Base-by-base conservation (phyloP, 129 eudicot species). In the Calendula officinalis region DNA sequence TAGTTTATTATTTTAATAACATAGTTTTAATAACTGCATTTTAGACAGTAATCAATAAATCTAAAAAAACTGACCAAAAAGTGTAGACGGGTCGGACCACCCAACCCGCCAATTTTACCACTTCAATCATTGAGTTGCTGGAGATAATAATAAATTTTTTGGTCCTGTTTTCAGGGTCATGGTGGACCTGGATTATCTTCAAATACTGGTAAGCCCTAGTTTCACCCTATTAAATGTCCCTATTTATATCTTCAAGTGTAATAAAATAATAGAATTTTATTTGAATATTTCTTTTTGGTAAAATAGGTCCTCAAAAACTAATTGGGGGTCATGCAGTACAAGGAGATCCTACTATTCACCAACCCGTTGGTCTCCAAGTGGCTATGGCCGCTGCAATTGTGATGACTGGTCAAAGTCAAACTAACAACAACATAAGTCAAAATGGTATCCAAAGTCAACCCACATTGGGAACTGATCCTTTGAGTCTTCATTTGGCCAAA, bases 321-420 rank as follows among this genome's bases (percentile, higher is more conserved):
- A 45, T 77, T 66, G 94, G 88, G 43, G 94, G 82, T 49, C 85
- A 87, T 41, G 85, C 88, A 44, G 80, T 52, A 16, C 78, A 37
- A 56, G 83, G 69, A 34, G 85, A 82, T 67, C 66, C 94, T 55
- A 62, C 69, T 66, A 56, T 78, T 62, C 77, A 82, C 48, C 95
- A 80, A 58, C 81, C 91, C 56, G 43, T 88, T 64, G 98, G 91
- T 73, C 68, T 76, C 44, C 84, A 83, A 58, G 82, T 70, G 45
- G 95, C 98, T 37, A 83, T 79, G 78, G 78, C 96, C 78, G 96
- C 96, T 77, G 94, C 95, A 72, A 65, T 79, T 32, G 82, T 85
- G 58, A 87, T 91, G 94, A 81, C 94, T 39, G 88, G 88, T 22
- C 30, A 22, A 77, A 77, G 73, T 84, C 98, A 91, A 72, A 37